Evolutionary conservation across 2,329 filamentous ascomycete genomes (phyloP), one percentile per base, ranked within the genome.

Genomic region (Alternaria consortialis): DNA sequence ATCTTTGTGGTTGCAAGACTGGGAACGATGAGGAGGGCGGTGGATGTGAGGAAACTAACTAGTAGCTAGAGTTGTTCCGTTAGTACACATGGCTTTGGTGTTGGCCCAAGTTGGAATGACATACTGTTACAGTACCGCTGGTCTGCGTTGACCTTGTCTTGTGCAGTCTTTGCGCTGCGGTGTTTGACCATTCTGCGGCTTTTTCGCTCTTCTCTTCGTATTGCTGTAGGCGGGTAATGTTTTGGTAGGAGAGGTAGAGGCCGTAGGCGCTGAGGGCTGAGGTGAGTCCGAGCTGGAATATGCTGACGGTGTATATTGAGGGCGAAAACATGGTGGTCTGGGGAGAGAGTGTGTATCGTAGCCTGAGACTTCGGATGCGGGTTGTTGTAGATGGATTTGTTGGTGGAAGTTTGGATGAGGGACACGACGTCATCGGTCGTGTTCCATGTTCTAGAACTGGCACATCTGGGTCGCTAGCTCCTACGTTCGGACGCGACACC

Each of bases 131-230:
- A 0, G 76, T 75, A 2, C 72, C 75, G 43, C 68, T 72, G 1
- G 70, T 67, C 56, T 80, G 77, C 15, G 78, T 80, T 0, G 73
- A 71, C 23, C 76, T 56, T 7, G 78, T 79, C 62, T 75, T 79
- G 40, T 67, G 64, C 40, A 80, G 62, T 7, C 75, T 67, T 20
- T 77, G 58, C 0, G 74, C 75, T 0, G 73, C 77, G 0, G 70
- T 75, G 29, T 68, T 68, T 2, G 73, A 77, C 70, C 74, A 79
- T 65, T 79, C 68, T 46, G 78, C 78, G 1, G 76, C 77, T 44
- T 76, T 77, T 39, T 80, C 68, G 46, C 69, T 69, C 44, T 72
- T 61, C n/a, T 64, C 34, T 48, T 80, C 78, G 65, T 79, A 80
- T 25, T 71, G 58, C 32, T 70, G 74, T 1, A 80, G 69, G 13